Conservation (phyloP, 257 asterid species). For the Schizonepeta tenuifolia region DNA sequence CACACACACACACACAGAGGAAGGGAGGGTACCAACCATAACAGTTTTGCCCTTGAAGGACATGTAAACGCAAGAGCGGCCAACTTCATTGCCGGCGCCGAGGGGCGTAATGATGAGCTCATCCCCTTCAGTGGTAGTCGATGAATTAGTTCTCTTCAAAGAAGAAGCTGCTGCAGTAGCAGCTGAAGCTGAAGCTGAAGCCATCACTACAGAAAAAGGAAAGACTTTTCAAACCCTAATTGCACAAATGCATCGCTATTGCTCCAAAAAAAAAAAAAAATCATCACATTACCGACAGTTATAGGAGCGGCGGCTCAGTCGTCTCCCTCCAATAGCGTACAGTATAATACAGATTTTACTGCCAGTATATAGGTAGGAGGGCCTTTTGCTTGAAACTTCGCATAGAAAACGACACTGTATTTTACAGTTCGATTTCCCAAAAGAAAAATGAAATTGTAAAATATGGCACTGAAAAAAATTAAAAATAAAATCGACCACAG, state of each 20-base stretch:
- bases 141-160: slow-evolving; percentile 54
- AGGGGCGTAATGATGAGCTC: slow-evolving; percentile 85
- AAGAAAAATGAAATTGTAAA: not conserved
- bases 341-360: not conserved
- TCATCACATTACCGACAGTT: slow-evolving; percentile 9
- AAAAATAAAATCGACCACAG: slow-evolving; percentile 27
- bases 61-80: slow-evolving; percentile 94
- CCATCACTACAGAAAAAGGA: slow-evolving; percentile 42
- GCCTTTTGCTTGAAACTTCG: too few relatives aligned
- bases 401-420: not conserved
- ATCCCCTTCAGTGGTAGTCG: slow-evolving; percentile 72
- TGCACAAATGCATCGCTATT: not conserved
- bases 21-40: slow-evolving; percentile 52
- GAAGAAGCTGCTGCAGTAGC: slow-evolving; percentile 53
- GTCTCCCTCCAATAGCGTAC: not conserved
- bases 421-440: not conserved
- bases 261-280: not conserved
- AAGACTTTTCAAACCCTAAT: slow-evolving; percentile 11
- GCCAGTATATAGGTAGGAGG: too few relatives aligned
- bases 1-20: not conserved
- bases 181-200: slow-evolving; percentile 45
- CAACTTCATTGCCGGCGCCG: slow-evolving; percentile 98
- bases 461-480: too few relatives aligned
- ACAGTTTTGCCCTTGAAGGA: slow-evolving; percentile 86
- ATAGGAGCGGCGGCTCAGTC: slow-evolving; percentile 9